Evolutionary conservation across 2,329 filamentous ascomycete genomes (phyloP).

Genomic region (Pezicula neosporulosa): DNA sequence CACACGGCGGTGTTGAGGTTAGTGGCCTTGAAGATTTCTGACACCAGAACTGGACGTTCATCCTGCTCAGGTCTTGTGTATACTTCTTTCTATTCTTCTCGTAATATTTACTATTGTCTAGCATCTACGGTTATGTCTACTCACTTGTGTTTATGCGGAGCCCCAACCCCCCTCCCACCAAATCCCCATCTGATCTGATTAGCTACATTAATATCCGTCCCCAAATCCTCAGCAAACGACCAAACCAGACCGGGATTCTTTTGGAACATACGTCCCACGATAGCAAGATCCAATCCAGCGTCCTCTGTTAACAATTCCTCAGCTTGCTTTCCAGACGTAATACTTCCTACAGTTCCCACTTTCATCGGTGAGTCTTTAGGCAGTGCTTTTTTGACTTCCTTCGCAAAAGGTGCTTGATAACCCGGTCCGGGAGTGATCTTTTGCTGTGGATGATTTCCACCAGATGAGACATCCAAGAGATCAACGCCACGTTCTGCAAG

Average conservation of each 20-base stretch:
- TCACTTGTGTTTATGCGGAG: background rate
- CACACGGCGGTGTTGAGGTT: too few relatives aligned
- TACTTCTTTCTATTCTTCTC: too few relatives aligned
- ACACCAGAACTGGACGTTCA: too few relatives aligned
- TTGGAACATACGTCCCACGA: conserved; percentile 51
- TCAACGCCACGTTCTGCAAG: conserved; percentile 68
- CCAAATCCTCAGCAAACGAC: conserved; percentile 51
- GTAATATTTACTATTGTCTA: background rate
- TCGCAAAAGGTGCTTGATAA: conserved; percentile 70
- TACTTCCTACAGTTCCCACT: conserved; percentile 46
- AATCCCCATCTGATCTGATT: conserved; percentile 56
- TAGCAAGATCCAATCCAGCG: conserved; percentile 44
- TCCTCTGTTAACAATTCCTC: conserved; percentile 43
- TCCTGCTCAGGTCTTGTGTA: too few relatives aligned
- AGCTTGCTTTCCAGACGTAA: conserved; percentile 40
- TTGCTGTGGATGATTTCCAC: conserved; percentile 58
- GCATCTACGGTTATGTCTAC: background rate
- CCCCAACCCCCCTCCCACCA: conserved; percentile 31
- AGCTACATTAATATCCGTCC: conserved; percentile 41
- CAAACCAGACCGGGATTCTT: conserved; percentile 56
- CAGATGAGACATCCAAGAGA: conserved; percentile 69
- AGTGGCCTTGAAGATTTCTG: too few relatives aligned
- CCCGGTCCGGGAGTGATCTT: conserved; percentile 56
- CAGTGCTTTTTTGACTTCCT: conserved; percentile 68
- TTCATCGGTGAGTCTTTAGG: conserved; percentile 41